Evolutionary conservation across 2,329 filamentous ascomycete genomes (phyloP), one percentile per base, ranked within the genome.

Genomic region (Plenodomus biglobosus): DNA sequence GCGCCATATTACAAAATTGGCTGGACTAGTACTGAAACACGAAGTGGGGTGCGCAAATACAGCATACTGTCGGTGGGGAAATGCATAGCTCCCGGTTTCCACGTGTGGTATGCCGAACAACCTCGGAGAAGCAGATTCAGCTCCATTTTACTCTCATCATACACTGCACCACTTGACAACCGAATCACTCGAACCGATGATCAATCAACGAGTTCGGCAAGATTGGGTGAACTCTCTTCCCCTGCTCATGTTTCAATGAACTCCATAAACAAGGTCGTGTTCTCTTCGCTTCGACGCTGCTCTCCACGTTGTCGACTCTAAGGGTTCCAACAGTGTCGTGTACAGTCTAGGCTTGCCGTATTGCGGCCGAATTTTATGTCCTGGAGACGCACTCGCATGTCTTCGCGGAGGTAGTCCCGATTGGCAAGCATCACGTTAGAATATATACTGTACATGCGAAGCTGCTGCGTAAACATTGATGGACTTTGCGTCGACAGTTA

Each of bases 351-450:
- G 24, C 46, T 52, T 48, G 39, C 38, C 37, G 32, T 36, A 57
- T 52, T 46, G 36, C 41, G 54, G 56, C 40, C 43, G 19, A 32
- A 51, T 39, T 54, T 49, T 52, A 55, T 48, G 52, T 44, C 55
- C 18, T 32, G 42, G 39, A 54, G 47, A 54, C 58, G 59, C 27
- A 15, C 15, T 15, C 15, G 8, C 27, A 32, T 32, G 6, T 32
- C 27, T 32, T 32, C 27, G 6, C 22, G 5, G 22, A 24, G 22
- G 10, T 24, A 24, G 22, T 24, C 22, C 5, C 27, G 27, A 32
- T 32, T 32, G 13, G 11, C 27, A 11, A 32, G 27, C 27, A 32
- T 15, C 27, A 10, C 15, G 27, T 32, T 6, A 32, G 13, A 15
- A 11, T 32, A 7, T 32, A 15, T 11, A 11, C 13, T 32, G 11